Conservation (phyloP, 148 eudicot species). For the Agrostemma githago region DNA sequence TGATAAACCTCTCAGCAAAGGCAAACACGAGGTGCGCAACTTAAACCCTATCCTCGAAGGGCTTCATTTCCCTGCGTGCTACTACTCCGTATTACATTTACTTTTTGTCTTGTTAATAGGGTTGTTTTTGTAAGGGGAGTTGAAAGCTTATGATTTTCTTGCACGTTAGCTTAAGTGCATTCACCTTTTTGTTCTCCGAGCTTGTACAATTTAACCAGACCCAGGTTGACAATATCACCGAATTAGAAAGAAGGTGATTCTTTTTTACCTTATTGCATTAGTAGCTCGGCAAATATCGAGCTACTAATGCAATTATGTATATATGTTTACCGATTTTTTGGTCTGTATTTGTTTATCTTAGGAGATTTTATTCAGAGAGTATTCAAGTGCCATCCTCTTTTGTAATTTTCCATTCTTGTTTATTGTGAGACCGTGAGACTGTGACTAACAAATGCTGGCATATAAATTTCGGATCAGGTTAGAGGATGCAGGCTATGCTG, state of each 20-base stretch:
- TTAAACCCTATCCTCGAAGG: background rate
- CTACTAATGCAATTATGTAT: too few relatives aligned
- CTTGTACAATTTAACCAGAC: slow-evolving; percentile 97
- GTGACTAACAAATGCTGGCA: slow-evolving; percentile 15
- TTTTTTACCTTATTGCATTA: slow-evolving; percentile 1
- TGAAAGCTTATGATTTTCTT: slow-evolving; percentile 12
- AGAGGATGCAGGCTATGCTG: slow-evolving; percentile 99
- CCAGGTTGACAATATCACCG: slow-evolving; percentile 93
- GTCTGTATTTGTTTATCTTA: background rate
- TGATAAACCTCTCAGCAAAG: slow-evolving; percentile 85
- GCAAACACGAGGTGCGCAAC: slow-evolving; percentile 81
- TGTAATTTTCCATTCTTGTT: background rate
- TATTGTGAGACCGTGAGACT: too few relatives aligned
- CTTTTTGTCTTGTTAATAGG: background rate
- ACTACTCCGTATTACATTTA: background rate
- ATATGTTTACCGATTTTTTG: background rate
- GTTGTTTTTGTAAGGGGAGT: background rate
- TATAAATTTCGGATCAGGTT: slow-evolving; percentile 40
- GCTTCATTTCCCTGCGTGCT: background rate
- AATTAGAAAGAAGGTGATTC: slow-evolving; percentile 79
- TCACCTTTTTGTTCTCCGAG: slow-evolving; percentile 96
- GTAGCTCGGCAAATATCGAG: too few relatives aligned
- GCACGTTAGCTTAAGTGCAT: slow-evolving; percentile 98
- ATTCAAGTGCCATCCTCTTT: background rate
- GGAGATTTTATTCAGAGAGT: background rate